Evolutionary conservation across 2,329 filamentous ascomycete genomes (phyloP).

Genomic region (Pseudocercospora crystallina): DNA sequence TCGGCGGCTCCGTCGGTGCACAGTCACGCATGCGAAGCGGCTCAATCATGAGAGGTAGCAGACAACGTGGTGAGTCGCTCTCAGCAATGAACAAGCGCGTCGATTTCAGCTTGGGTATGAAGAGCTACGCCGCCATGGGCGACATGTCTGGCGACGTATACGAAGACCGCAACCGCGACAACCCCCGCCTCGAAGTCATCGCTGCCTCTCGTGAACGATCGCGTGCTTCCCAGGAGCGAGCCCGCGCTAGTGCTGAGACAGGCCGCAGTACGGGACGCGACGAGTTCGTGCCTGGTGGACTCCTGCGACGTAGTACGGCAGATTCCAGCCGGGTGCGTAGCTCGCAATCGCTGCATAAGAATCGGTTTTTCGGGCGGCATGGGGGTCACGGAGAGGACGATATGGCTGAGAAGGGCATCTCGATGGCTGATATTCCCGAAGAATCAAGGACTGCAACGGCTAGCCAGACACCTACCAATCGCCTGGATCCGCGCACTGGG

Average conservation of each 20-base stretch:
- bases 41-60: constrained; percentile 53
- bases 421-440: constrained; percentile 40
- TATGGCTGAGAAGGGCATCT: constrained; percentile 35
- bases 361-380: constrained; percentile 61
- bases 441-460: constrained; percentile 10
- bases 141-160: constrained; percentile 66
- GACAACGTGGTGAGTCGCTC: constrained; percentile 58
- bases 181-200: constrained; percentile 43
- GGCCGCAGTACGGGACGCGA: constrained; percentile 30
- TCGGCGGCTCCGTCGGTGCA: constrained; percentile 18
- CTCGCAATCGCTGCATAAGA: constrained; percentile 51
- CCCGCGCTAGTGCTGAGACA: constrained; percentile 27
- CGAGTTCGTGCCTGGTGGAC: constrained; percentile 24
- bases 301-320: constrained; percentile 33
- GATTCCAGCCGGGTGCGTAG: constrained; percentile 25
- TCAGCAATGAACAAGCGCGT: constrained; percentile 62
- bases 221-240: constrained; percentile 22
- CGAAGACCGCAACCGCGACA: constrained; percentile 52
- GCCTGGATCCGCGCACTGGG: constrained; percentile 35
- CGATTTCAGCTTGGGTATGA: constrained; percentile 70
- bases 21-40: constrained; percentile 38
- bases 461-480: constrained; percentile 11
- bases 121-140: constrained; percentile 53
- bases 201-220: constrained; percentile 36
- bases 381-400: constrained; percentile 29